Base-by-base conservation (phyloP, 257 asterid species). In the Agastache rugosa region DNA sequence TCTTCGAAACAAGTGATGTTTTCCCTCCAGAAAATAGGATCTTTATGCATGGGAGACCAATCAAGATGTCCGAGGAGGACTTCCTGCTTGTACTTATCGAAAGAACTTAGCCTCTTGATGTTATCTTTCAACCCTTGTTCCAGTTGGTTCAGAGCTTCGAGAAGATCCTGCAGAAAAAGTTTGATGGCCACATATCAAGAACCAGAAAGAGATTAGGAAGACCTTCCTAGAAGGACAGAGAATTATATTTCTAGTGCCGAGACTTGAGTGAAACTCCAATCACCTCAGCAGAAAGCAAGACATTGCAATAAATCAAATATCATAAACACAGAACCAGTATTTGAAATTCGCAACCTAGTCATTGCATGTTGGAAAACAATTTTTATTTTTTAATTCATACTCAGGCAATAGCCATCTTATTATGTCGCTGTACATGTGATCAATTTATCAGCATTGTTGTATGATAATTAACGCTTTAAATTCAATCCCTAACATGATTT, bases 11-110 rank as follows among this genome's bases (percentile, higher is more conserved):
- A 63, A 25, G 86, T 86, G 68, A 85, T 83, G 77, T 90, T 88
- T 23, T 92, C 97, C 70, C 85, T 80, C 98, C 98, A 92, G 86
- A 92, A 92, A 50, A 77, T 42, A 44, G 96, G 92, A 86, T 92
- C 97, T 69, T 87, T 90, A 84, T 92, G 98, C 98, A 90, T 90
- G 11, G 97, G 97, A 42, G 94, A 82, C 97, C 98, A 92, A 76
- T 92, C 93, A 70, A 92, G 97, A 80, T 82, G 96, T 66, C 97
- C 98, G 48, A 93, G 98, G 69, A 93, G 89, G 78, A 87, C 90
- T 81, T 89, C 97, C 85, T 89, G 94, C 87, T 93, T 90, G 82
- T 89, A 90, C 86, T 85, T 89, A 34, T 93, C 97, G 2, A 87
- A 90, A 67, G 96, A 90, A 79, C 97, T 90, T 44, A 89, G 86